Base-by-base conservation (phyloP, 2,329 filamentous ascomycete species). In the Hymenotorrendiella dingleyae region DNA sequence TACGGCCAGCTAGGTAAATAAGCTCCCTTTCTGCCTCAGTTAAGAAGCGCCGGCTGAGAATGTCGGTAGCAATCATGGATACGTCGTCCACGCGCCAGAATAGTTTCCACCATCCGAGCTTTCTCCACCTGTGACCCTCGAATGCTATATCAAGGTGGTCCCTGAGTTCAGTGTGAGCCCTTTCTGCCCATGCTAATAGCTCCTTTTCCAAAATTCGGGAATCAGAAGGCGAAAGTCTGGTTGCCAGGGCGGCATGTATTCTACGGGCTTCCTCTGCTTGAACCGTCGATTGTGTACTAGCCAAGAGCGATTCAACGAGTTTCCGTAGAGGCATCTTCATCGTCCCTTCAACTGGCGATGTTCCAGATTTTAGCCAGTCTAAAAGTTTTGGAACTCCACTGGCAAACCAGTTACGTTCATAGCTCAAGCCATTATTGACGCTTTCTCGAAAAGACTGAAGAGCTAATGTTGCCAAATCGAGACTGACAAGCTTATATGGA, bases 1-100 rank as follows among this genome's bases (percentile, higher is more conserved):
- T 80, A 36, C 82, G 78, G 1, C 91, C 91, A 6, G 86, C 78
- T 2, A 95, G 74, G 64, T 84, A 94, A 35, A 95, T 82, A n/a
- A 88, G 75, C 42, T 81, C 82, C 54, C 82, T 82, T 63, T 96
- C 90, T 0, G 90, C 83, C 3, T 76, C 76, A 0, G 81, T 76
- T 3, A 98, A 73, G 69, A 94, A 97, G 6, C 77, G 73, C 50
- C 82, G 80, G 46, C 78, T 76, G 3, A 96, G 69, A 47, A 96
- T 83, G 54, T 93, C 85, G 1, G 80, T 78, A 3, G 85, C 82
- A 42, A 95, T 80, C 74, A 91, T 84, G 3, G 80, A 79, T 9
- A 96, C 87, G 56, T 96, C 91, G 59, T 97, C 91, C 19, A 93
- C 89, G 16, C 88, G 80, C 89, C 89, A 95, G 60, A 95, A 89